Conservation (phyloP, 1,284 basidiomycete genomes). For the Hortiboletus rubellus region DNA sequence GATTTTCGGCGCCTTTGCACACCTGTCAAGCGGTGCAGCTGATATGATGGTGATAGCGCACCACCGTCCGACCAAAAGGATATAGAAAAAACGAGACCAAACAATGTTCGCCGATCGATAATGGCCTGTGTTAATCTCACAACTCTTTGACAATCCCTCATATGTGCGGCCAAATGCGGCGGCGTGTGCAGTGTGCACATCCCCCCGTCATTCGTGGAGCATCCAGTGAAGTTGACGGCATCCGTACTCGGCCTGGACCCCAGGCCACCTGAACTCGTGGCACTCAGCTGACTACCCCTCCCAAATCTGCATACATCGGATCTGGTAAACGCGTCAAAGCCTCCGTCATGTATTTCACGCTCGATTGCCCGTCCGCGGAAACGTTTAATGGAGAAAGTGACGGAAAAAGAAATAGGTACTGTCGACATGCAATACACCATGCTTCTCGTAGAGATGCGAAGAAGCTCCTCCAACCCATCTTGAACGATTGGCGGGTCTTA, state of each 20-base stretch:
- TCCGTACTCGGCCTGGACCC: neutral
- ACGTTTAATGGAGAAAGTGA: constrained; percentile 1
- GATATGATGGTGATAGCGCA: neutral
- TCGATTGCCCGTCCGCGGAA: constrained; percentile 11
- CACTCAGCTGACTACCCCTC: constrained; percentile 7
- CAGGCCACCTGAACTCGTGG: neutral
- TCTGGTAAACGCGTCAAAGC: constrained; percentile 12
- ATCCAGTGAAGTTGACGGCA: neutral
- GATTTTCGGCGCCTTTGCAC: neutral
- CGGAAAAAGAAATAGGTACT: constrained; percentile 10
- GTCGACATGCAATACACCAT: constrained; percentile 16
- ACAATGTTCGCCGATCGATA: neutral
- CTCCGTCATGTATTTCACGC: neutral
- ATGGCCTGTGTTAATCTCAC: constrained; percentile 6
- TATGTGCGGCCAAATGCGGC: neutral
- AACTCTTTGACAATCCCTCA: neutral
- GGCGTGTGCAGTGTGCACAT: neutral
- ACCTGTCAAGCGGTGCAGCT: neutral
- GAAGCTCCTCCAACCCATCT: neutral
- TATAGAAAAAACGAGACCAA: neutral
- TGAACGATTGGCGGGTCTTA: neutral
- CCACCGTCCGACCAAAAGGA: neutral
- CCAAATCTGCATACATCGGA: constrained; percentile 18
- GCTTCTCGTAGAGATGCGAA: constrained; percentile 6
- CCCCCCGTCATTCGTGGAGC: neutral